Percentiles rank a stretch among this genome's conserved stretches.
Conservation (phyloP, 2,329 filamentous ascomycete species). For the Bretziella fagacearum region DNA sequence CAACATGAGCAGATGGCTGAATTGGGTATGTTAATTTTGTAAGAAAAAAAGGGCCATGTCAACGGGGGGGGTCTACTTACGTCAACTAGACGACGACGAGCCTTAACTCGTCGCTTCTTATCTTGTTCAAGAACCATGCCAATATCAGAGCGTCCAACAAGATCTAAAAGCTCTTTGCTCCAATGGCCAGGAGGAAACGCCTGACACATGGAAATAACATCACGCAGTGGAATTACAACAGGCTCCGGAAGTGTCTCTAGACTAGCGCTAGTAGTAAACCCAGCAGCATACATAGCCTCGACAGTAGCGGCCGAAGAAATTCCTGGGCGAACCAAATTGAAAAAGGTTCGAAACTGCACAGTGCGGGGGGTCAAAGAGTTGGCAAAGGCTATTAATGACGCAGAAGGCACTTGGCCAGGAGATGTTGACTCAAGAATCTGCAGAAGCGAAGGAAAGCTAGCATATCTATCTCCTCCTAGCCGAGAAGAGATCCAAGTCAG, state of each 20-base stretch:
- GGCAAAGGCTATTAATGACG: conserved; percentile 1
- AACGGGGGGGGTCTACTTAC: neutral
- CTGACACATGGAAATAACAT: conserved; percentile 73
- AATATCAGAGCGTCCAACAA: conserved; percentile 72
- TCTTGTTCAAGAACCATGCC: conserved; percentile 22
- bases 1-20: conserved; percentile 37
- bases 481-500: conserved; percentile 36
- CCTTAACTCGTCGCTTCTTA: neutral
- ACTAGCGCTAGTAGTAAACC: conserved; percentile 42
- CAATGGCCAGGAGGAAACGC: conserved; percentile 64
- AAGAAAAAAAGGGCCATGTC: neutral
- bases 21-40: conserved; percentile 3
- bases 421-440: conserved; percentile 21
- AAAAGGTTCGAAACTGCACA: conserved; percentile 50
- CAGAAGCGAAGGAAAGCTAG: conserved; percentile 27
- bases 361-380: conserved; percentile 45
- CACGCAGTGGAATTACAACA: conserved; percentile 62
- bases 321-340: conserved; percentile 36
- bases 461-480: conserved; percentile 24
- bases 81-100: conserved; percentile 26
- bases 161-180: conserved; percentile 50
- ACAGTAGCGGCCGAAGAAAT: conserved; percentile 43
- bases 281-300: conserved; percentile 54
- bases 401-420: neutral
- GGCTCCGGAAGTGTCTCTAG: conserved; percentile 76